Evolutionary conservation across 1,284 basidiomycete species (phyloP).

Genomic region (Puccinia novopanici): DNA sequence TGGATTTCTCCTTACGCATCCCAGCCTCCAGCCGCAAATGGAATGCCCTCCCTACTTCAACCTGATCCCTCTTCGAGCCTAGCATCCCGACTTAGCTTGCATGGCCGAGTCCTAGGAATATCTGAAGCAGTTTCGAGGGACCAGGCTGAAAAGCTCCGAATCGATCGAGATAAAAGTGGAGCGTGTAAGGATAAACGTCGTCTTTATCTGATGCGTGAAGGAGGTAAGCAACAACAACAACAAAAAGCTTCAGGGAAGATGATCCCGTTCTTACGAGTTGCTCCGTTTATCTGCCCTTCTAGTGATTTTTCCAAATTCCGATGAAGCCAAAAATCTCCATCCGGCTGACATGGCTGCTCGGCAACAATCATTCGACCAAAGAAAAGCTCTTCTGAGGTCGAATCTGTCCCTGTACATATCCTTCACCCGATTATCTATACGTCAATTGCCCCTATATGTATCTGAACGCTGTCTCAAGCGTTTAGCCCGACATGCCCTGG

Average conservation of each 20-base stretch:
- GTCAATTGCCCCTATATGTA: constrained; percentile 86
- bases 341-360: constrained; percentile 79
- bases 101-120: constrained; percentile 89
- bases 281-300: neutral
- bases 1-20: constrained; percentile 52
- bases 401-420: constrained; percentile 94
- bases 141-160: constrained; percentile 79
- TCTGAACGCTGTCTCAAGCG: constrained; percentile 86
- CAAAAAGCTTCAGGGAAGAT: too few species aligned
- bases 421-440: constrained; percentile 86
- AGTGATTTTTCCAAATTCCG: constrained; percentile 85
- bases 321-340: constrained; percentile 71
- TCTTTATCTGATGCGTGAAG: constrained; percentile 92
- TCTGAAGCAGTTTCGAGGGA: constrained; percentile 86
- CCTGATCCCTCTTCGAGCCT: constrained; percentile 89
- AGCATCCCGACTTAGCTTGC: constrained; percentile 79
- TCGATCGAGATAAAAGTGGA: constrained; percentile 73
- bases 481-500: constrained; percentile 77
- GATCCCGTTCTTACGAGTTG: constrained; percentile 1
- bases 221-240: constrained; percentile 66
- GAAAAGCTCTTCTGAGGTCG: constrained; percentile 74
- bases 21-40: constrained; percentile 48
- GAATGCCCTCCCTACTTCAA: constrained; percentile 78
- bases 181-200: constrained; percentile 94
- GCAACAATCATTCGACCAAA: constrained; percentile 76